Base-by-base conservation (phyloP, 345 rosid species). In the Kernera saxatilis region DNA sequence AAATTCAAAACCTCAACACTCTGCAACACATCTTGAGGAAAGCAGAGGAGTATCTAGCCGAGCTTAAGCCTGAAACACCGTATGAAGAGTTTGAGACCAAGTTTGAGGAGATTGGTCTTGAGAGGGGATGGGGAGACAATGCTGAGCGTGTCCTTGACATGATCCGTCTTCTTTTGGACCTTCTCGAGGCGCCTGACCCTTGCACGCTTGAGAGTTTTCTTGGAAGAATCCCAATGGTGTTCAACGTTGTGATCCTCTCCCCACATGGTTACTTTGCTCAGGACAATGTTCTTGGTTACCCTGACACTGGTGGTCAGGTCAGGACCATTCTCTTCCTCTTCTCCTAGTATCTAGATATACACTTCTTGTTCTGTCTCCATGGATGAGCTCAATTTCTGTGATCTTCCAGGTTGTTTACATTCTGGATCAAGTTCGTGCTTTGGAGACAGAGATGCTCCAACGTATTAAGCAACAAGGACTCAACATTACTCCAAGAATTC, bases 291-390 rank as follows among this genome's bases (percentile, higher is more conserved):
- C 83, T 93, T 78, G 98, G 98, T 6, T 93, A 88, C 80, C 98
- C 98, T 8, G 98, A 93, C 77, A 93, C 98, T 1, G 98, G 98
- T 60, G 98, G 98, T 74, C 98, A 93, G 92, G 97, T 90, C 39
- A 74, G 64, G 19, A 41, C 66, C 45, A 41, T 13, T 57, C 39
- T 35, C 56, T 27, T 30, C 3, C 9, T 49, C 48, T 48, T 21
- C 35, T 29, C 49, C 3, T 71, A 19, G 14, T 61, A n/a, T n/a
- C n/a, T n/a, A 10, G 8, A 19, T 12, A 18, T 22, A 8, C 23
- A 33, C 18, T 48, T 15, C 45, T 62, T 68, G 30, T 69, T 59
- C 9, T 35, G 64, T 59, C 18, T 27, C 54, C 51, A 64, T 6
- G 7, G 15, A 58, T 49, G 49, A 15, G 12, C 14, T 6, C 15